Evolutionary conservation across 1,139 yeast genomes (phyloP).

Genomic region (Yamadazyma taylorii): DNA sequence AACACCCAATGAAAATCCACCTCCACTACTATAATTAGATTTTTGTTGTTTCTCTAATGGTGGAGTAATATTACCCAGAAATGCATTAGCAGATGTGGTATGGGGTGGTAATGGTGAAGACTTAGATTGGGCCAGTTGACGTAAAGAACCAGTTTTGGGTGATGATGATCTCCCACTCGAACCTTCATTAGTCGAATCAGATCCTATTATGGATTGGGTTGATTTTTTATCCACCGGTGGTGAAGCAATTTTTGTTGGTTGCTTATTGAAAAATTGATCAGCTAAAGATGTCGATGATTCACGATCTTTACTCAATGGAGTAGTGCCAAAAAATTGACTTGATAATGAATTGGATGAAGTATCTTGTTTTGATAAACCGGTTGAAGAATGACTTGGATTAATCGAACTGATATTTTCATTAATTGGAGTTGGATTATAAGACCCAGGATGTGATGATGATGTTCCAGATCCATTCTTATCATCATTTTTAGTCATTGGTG

Average conservation of each 20-base stretch:
- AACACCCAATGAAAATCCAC: constrained; percentile 26
- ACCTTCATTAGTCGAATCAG: not conserved
- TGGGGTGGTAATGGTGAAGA: constrained; percentile 48
- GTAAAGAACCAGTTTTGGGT: constrained; percentile 19
- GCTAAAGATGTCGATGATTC: constrained; percentile 18
- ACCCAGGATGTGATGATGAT: constrained; percentile 21
- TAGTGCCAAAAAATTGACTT: constrained; percentile 31
- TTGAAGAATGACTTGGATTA: constrained; percentile 37
- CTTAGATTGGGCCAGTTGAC: constrained; percentile 27
- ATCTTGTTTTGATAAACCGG: constrained; percentile 42
- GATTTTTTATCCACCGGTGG: constrained; percentile 3
- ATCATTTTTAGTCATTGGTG: constrained; percentile 14
- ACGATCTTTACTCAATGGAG: constrained; percentile 12
- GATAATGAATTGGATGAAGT: constrained; percentile 41
- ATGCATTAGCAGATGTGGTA: constrained; percentile 47
- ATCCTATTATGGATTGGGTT: constrained; percentile 11
- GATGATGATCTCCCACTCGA: constrained; percentile 12
- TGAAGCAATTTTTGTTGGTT: constrained; percentile 2
- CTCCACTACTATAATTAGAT: constrained; percentile 1
- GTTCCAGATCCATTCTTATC: not conserved
- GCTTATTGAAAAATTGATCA: constrained; percentile 20
- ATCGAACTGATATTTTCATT: constrained; percentile 27
- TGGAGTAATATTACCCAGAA: constrained; percentile 31
- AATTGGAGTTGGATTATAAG: constrained; percentile 27
- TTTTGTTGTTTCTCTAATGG: constrained; percentile 16